These are phyloP conservation scores for Pochonia chlamydosporia DNA, from an alignment of 2,329 filamentous ascomycete genomes.

Conservation along the genomic window DNA sequence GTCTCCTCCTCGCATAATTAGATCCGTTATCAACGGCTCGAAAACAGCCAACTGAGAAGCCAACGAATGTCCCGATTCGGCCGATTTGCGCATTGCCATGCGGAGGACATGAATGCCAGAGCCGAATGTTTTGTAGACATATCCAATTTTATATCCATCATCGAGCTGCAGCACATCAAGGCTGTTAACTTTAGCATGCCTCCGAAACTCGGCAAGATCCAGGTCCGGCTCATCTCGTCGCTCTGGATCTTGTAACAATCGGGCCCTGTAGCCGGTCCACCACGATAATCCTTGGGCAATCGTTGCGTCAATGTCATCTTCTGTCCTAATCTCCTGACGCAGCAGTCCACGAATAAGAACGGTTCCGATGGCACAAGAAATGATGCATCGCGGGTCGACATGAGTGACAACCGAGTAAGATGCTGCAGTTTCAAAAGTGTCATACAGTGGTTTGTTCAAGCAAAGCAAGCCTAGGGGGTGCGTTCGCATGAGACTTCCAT, in stretches of 20 bases:
- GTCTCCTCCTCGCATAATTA: conserved; percentile 47
- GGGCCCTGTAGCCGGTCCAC: conserved; percentile 21
- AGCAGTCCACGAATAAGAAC: conserved; percentile 40
- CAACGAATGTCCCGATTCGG: conserved; percentile 10
- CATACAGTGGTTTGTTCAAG: conserved; percentile 30
- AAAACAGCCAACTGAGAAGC: conserved; percentile 26
- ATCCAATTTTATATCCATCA: conserved; percentile 39
- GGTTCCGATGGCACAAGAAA: conserved; percentile 42
- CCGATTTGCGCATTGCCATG: conserved; percentile 31
- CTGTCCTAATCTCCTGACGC: conserved; percentile 34
- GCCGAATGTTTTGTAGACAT: conserved; percentile 48
- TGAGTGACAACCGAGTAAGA: conserved; percentile 40
- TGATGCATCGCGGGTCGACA: conserved; percentile 44
- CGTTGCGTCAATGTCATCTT: conserved; percentile 33
- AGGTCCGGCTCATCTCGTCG: conserved; percentile 25
- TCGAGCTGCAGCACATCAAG: conserved; percentile 39
- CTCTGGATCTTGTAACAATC: conserved; percentile 16
- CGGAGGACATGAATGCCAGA: conserved; percentile 39
- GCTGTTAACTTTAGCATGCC: conserved; percentile 29
- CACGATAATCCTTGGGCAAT: conserved; percentile 34
- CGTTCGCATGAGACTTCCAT: conserved; percentile 48
- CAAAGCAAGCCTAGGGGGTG: conserved; percentile 45
- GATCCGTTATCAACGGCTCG: conserved; percentile 39
- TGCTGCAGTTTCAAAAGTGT: conserved; percentile 37
- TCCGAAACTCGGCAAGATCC: conserved; percentile 33